Base-by-base conservation (phyloP, 169 alveolate species). In the Plasmodium gonderi region DNA sequence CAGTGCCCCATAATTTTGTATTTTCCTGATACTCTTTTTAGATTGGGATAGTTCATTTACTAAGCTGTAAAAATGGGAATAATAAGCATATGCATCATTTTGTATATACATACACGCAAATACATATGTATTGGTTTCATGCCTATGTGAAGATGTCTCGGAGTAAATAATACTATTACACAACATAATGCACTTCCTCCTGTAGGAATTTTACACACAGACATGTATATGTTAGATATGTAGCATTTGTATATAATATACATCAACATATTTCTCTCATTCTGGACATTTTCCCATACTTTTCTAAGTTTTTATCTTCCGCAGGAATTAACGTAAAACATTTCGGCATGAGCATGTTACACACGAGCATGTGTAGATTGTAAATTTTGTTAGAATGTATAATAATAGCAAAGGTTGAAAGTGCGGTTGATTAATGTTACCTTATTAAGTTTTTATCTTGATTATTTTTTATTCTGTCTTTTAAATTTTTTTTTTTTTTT, bases 261-360 rank as follows among this genome's bases (percentile, higher is more conserved):
- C 26, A 36, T 60, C n/a, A 23, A 1, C 26, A 60, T 20, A 60
- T 60, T 29, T 60, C 14, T 29, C 72, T 29, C 72, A 60, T 23
- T 60, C 26, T 29, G 64, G 17, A 33, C 64, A 45, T 38, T 17
- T 69, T 82, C 26, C 54, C 40, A 12, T 82, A 82, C 92, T 69
- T 36, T 82, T 82, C 92, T 60, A 82, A 67, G 54, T 69, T 82
- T 33, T 82, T 82, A 75, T 82, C 82, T 82, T 82, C 77, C 54
- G 64, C 60, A 31, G 92, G 92, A 44, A 44, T 67, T 38, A 82
- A 36, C 51, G 80, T 45, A 82, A 82, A 82, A 64, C 26, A 69
- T 69, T 82, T 82, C 92, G 51, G 92, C 42, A 68, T 45, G 92
- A 45, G 82, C 92, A 82, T 82, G 64, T 82, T 82, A 82, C 82